Percentiles rank a stretch among this genome's conserved stretches.
These are phyloP conservation scores for Ogataea methanolica DNA, from an alignment of 805 yeast genomes.

Conservation along the genomic window DNA sequence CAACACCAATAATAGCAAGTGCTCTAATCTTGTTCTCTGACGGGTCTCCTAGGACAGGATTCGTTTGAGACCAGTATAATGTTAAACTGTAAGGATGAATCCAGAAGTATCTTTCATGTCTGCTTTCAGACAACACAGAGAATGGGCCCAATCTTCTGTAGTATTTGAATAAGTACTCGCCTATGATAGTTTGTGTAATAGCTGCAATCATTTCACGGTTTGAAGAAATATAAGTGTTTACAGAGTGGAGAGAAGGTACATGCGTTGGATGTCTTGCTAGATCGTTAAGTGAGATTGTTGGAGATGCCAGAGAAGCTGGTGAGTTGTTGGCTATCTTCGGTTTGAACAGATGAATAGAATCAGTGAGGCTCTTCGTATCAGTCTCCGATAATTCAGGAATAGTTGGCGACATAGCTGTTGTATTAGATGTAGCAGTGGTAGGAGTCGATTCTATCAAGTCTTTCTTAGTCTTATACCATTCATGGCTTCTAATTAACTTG, in stretches of 20 bases:
- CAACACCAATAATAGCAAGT: constrained; percentile 73
- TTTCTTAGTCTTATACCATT: constrained; percentile 25
- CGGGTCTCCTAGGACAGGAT: constrained; percentile 72
- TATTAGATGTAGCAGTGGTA: neutral
- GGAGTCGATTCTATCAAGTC: neutral
- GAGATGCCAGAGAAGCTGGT: constrained; percentile 4
- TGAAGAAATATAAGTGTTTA: constrained; percentile 61
- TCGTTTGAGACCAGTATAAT: constrained; percentile 79
- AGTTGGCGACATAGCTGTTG: constrained; percentile 1
- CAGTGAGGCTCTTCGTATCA: constrained; percentile 13
- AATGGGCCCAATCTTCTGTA: constrained; percentile 73
- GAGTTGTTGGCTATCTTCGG: constrained; percentile 1
- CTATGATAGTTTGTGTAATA: constrained; percentile 88
- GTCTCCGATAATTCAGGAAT: constrained; percentile 8
- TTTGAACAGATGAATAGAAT: constrained; percentile 24
- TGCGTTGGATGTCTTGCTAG: constrained; percentile 14
- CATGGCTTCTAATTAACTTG: constrained; percentile 44
- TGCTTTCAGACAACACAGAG: constrained; percentile 66
- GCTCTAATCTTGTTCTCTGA: constrained; percentile 66
- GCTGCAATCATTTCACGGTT: constrained; percentile 77
- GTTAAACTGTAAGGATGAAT: constrained; percentile 91
- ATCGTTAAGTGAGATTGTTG: constrained; percentile 10
- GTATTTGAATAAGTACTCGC: constrained; percentile 84
- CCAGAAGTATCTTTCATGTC: constrained; percentile 95
- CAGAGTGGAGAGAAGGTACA: constrained; percentile 25